Evolutionary conservation across 768 basidiomycete genomes (phyloP).

Genomic region (Sarcomyxa edulis): DNA sequence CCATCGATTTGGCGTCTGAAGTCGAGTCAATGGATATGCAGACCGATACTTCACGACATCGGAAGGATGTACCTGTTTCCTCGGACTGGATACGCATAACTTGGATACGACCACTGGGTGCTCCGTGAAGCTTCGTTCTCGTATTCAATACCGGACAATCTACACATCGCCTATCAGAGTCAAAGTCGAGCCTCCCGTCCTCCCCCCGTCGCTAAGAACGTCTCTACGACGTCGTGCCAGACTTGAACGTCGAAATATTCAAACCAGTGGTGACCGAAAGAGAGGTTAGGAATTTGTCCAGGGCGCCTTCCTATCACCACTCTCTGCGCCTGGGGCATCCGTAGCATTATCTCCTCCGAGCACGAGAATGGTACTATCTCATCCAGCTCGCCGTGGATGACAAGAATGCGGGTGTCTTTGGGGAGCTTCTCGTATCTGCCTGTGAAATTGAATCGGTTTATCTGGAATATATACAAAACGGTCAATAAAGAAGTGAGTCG

Average conservation of each 20-base stretch:
- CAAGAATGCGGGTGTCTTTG: slow-evolving; percentile 24
- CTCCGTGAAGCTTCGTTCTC: slow-evolving; percentile 15
- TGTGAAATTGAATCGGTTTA: slow-evolving; percentile 22
- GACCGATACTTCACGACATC: slow-evolving; percentile 1
- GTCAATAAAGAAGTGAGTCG: background rate
- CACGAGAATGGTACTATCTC: slow-evolving; percentile 30
- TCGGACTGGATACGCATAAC: slow-evolving; percentile 37
- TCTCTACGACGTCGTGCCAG: slow-evolving; percentile 33
- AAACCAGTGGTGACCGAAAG: slow-evolving; percentile 40
- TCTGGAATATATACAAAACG: slow-evolving; percentile 12
- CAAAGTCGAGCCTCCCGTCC: slow-evolving; percentile 5
- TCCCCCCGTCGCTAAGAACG: slow-evolving; percentile 19
- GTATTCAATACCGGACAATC: no score
- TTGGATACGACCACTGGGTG: slow-evolving; percentile 36
- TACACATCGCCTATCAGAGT: background rate
- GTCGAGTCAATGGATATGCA: slow-evolving; percentile 1
- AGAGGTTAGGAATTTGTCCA: slow-evolving; percentile 29
- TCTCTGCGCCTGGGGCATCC: slow-evolving; percentile 30
- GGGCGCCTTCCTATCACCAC: slow-evolving; percentile 24
- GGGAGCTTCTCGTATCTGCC: slow-evolving; percentile 26
- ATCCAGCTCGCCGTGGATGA: slow-evolving; percentile 38
- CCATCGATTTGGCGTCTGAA: slow-evolving; percentile 13
- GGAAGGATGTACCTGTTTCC: slow-evolving; percentile 7
- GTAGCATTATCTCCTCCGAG: slow-evolving; percentile 26
- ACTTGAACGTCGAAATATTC: slow-evolving; percentile 39